Evolutionary conservation across 768 basidiomycete species (phyloP).

Genomic region (Suillus subaureus): DNA sequence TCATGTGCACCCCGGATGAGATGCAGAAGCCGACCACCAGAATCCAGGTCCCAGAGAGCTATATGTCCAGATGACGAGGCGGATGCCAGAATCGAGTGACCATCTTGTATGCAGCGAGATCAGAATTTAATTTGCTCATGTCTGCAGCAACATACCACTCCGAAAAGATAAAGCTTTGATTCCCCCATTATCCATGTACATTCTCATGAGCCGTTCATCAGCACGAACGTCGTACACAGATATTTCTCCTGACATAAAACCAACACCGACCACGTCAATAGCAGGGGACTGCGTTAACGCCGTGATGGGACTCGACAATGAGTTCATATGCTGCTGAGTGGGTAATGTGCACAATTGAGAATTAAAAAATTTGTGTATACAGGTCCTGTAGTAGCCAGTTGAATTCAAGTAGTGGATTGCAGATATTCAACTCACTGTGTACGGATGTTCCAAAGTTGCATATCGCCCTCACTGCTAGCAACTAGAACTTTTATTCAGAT

Average conservation of each 20-base stretch:
- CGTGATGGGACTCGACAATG: conserved; percentile 58
- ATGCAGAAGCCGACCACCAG: conserved; percentile 80
- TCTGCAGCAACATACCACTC: conserved; percentile 60
- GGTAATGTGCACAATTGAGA: conserved; percentile 50
- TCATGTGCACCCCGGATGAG: conserved; percentile 90
- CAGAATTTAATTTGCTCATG: not conserved
- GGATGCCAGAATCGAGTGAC: conserved; percentile 85
- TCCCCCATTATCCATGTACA: conserved; percentile 89
- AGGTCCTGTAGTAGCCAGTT: conserved; percentile 51
- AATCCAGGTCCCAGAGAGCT: conserved; percentile 90
- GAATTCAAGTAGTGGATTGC: not conserved
- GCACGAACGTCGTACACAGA: conserved; percentile 88
- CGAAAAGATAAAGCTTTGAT: conserved; percentile 81
- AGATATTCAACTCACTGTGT: conserved; percentile 57
- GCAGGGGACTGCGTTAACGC: conserved; percentile 89
- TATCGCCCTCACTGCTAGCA: conserved; percentile 73
- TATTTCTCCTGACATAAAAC: conserved; percentile 85
- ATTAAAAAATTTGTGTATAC: conserved; percentile 78
- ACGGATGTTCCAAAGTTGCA: conserved; percentile 95
- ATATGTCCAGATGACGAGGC: conserved; percentile 87
- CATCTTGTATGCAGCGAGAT: conserved; percentile 51
- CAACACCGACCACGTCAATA: conserved; percentile 94
- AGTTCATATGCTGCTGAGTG: conserved; percentile 29
- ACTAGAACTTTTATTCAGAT: conserved; percentile 95
- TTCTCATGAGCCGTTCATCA: conserved; percentile 85